These are phyloP conservation scores for Penicillium malachiteum DNA, from an alignment of 495 filamentous ascomycete genomes.

Conservation along the genomic window DNA sequence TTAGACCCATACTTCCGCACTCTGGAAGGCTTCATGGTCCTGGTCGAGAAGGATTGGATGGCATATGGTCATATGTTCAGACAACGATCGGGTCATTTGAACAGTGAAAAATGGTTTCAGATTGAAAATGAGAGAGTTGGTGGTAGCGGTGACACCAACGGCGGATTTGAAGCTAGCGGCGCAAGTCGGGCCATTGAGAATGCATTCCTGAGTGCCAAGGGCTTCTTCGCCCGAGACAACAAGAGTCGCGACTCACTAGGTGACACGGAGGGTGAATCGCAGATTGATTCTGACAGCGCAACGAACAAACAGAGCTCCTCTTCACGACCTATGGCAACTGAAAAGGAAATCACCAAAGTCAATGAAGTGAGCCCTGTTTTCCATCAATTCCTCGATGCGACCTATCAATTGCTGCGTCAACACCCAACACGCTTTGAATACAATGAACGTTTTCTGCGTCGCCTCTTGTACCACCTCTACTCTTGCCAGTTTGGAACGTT, in stretches of 20 bases:
- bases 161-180: conserved; percentile 52
- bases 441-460: conserved; percentile 89
- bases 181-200: conserved; percentile 80
- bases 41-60: conserved; percentile 98
- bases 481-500: conserved; percentile 98
- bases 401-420: conserved; percentile 86
- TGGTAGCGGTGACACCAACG: conserved; percentile 45
- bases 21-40: conserved; percentile 89
- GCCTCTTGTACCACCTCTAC: conserved; percentile 90
- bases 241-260: conserved; percentile 61
- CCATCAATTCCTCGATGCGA: conserved; percentile 96
- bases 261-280: conserved; percentile 62
- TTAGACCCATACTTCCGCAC: conserved; percentile 96
- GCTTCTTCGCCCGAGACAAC: conserved; percentile 83
- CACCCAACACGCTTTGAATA: conserved; percentile 92
- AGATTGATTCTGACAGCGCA: conserved; percentile 48
- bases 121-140: conserved; percentile 67
- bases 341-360: conserved; percentile 59
- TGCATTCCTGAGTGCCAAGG: conserved; percentile 80
- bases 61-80: conserved; percentile 98
- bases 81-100: conserved; percentile 79
- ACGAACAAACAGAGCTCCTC: conserved; percentile 42
- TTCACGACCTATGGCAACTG: conserved; percentile 38
- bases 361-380: conserved; percentile 96
- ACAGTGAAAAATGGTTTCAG: conserved; percentile 93